Evolutionary conservation across 164 flowering plant species (phyloP).

Genomic region (Stephania yunnanensis): DNA sequence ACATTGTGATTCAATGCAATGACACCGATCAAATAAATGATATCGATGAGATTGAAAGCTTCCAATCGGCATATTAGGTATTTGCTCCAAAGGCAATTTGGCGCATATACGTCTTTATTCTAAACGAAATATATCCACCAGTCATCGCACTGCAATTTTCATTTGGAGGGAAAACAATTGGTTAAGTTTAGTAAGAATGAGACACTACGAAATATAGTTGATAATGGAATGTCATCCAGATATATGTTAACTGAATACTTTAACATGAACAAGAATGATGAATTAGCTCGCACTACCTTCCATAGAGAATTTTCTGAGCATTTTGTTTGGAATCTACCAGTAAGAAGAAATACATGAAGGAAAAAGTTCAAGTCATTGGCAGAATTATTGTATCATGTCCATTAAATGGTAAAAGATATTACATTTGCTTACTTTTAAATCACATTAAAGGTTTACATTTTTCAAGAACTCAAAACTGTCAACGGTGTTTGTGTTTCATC

Average conservation of each 20-base stretch:
- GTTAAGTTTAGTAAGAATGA: too few species aligned
- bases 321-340: too few species aligned
- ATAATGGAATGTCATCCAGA: not conserved
- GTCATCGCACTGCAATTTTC: not conserved
- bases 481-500: too few species aligned
- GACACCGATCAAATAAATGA: not conserved
- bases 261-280: not conserved
- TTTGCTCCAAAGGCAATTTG: slow-evolving; percentile 2
- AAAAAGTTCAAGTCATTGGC: not conserved
- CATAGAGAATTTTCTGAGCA: too few species aligned
- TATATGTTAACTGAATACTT: slow-evolving; percentile 2
- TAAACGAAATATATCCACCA: not conserved
- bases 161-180: not conserved
- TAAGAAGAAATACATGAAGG: too few species aligned
- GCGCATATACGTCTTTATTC: not conserved
- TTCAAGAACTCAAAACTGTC: too few species aligned
- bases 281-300: too few species aligned
- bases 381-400: not conserved
- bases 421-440: not conserved
- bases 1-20: not conserved
- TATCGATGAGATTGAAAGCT: not conserved
- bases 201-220: too few species aligned
- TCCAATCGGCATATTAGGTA: not conserved
- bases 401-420: slow-evolving; percentile 5
- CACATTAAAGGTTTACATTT: too few species aligned